Percentiles rank a stretch among this genome's conserved stretches.
Evolutionary conservation across 441 rosid genomes (phyloP).

Genomic region (Iberis amara): DNA sequence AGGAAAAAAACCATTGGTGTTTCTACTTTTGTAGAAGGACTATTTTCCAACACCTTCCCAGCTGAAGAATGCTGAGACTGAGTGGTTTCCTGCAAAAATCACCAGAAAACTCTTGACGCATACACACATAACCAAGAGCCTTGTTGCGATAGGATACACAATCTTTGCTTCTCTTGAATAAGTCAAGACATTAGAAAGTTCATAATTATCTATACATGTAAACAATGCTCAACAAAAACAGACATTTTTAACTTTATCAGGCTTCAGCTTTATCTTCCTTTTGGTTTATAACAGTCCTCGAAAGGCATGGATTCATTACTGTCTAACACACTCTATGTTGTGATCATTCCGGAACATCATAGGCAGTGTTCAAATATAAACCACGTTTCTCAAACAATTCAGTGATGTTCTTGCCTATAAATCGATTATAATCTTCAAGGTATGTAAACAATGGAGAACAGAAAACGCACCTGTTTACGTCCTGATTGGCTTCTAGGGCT

Average conservation of each 20-base stretch:
- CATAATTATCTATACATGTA: background rate
- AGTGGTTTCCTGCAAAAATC: slow-evolving; percentile 22
- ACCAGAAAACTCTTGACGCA: slow-evolving; percentile 7
- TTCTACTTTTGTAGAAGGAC: slow-evolving; percentile 8
- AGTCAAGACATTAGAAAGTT: background rate
- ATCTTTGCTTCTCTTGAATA: slow-evolving; percentile 6
- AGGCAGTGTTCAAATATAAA: slow-evolving; percentile 5
- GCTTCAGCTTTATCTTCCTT: slow-evolving; percentile 5
- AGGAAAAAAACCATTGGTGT: slow-evolving; percentile 27
- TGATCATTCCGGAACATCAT: slow-evolving; percentile 2
- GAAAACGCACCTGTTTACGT: slow-evolving; percentile 41
- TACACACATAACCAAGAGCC: slow-evolving; percentile 8
- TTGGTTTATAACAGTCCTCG: slow-evolving; percentile 1
- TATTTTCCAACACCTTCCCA: slow-evolving; percentile 20
- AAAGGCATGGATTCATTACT: slow-evolving; percentile 2
- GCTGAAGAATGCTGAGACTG: slow-evolving; percentile 22
- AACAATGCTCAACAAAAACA: slow-evolving; percentile 1
- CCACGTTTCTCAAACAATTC: background rate
- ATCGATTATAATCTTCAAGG: background rate
- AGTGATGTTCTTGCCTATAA: background rate
- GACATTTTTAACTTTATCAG: background rate
- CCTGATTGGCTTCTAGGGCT: slow-evolving; percentile 43
- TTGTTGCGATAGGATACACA: slow-evolving; percentile 4
- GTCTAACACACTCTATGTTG: slow-evolving; percentile 14
- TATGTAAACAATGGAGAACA: background rate